These are phyloP conservation scores for Eucalyptus marginata DNA, from an alignment of 345 rosid genomes.

Conservation along the genomic window DNA sequence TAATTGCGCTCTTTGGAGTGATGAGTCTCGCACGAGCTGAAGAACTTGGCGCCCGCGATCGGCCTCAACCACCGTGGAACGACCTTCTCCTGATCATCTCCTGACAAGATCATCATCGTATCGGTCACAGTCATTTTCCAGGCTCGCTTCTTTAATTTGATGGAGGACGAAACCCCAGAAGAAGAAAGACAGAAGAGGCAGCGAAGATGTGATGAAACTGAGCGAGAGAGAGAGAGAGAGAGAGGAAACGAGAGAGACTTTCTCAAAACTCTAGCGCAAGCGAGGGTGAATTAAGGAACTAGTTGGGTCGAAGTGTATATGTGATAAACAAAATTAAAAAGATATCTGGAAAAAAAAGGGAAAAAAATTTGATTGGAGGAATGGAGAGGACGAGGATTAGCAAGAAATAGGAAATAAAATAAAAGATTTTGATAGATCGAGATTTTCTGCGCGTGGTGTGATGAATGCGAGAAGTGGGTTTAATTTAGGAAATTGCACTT, in stretches of 20 bases:
- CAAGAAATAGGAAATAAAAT: not conserved
- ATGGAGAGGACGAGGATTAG: not conserved
- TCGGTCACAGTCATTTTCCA: not conserved
- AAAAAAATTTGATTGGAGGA: not conserved
- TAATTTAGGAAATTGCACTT: not conserved
- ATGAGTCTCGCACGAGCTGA: not conserved
- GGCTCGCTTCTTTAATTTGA: not conserved
- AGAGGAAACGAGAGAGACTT: not conserved
- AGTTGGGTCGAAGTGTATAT: not conserved
- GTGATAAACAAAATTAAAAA: not conserved
- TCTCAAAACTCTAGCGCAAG: not conserved
- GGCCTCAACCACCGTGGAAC: not conserved
- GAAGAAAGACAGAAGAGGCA: not conserved
- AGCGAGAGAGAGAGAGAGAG: not conserved
- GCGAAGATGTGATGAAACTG: not conserved
- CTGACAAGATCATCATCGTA: not conserved
- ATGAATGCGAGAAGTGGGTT: not conserved
- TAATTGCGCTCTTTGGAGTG: not conserved
- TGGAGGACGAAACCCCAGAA: not conserved
- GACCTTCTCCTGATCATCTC: not conserved
- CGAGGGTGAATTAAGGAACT: not conserved
- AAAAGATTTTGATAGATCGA: not conserved
- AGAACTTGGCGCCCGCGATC: not conserved
- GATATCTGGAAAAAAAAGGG: not conserved
- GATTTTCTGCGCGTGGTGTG: not conserved